These are phyloP conservation scores for Pleurozium schreberi DNA, from an alignment of 225 moss, liverwort and hornwort species.

Conservation along the genomic window DNA sequence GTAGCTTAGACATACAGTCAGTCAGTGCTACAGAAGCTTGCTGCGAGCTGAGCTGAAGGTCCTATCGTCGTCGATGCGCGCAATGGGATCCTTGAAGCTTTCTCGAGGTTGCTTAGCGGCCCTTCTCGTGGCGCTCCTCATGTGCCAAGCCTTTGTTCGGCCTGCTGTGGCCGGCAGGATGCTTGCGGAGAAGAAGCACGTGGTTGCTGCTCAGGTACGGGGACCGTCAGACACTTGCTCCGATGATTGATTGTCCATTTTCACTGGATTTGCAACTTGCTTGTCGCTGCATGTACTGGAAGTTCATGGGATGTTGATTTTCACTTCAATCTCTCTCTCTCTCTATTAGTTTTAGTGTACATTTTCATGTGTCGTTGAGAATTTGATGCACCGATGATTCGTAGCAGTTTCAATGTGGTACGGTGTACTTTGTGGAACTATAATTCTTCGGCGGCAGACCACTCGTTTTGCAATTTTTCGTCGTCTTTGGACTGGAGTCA, in stretches of 20 bases:
- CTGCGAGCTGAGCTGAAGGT: neutral
- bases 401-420: neutral
- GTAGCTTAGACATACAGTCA: neutral
- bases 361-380: too few relatives aligned
- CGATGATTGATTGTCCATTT: too few relatives aligned
- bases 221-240: too few relatives aligned
- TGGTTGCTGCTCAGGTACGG: neutral
- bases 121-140: constrained; percentile 1
- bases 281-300: neutral
- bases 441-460: neutral
- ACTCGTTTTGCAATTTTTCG: too few relatives aligned
- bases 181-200: neutral
- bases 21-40: neutral
- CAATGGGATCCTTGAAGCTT: neutral
- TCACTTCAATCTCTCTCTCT: neutral
- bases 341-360: neutral
- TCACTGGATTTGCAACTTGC: neutral
- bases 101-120: neutral
- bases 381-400: neutral
- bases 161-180: constrained; percentile 2
- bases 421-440: neutral
- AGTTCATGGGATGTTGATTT: neutral
- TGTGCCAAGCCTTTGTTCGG: neutral
- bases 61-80: neutral
- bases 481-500: neutral